Evolutionary conservation across 2,329 filamentous ascomycete genomes (phyloP).

Genomic region (Alternaria incomplexa): DNA sequence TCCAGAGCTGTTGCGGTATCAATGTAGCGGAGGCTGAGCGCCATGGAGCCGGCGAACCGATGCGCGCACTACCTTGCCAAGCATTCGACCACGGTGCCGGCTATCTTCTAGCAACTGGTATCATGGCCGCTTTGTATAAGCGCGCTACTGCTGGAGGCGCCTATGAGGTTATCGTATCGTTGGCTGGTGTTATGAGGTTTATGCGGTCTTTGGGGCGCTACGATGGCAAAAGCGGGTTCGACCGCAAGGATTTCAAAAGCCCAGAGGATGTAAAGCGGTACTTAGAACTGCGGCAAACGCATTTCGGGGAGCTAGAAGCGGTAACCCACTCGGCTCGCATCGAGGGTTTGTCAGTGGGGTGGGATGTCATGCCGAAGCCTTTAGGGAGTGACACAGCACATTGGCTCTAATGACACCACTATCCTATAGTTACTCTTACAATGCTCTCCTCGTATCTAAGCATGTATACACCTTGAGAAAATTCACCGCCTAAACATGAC

Average conservation of each 20-base stretch:
- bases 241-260: constrained; percentile 40
- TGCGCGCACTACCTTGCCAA: constrained; percentile 59
- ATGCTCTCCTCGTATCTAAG: neutral
- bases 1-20: constrained; percentile 63
- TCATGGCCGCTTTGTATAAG: constrained; percentile 59
- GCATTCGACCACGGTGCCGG: constrained; percentile 63
- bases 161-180: constrained; percentile 62
- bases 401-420: constrained; percentile 37
- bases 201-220: constrained; percentile 62
- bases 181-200: constrained; percentile 64
- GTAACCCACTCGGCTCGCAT: constrained; percentile 58
- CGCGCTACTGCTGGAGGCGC: constrained; percentile 54
- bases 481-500: neutral
- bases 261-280: constrained; percentile 43
- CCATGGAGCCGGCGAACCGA: constrained; percentile 48
- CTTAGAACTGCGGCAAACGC: constrained; percentile 55
- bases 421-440: neutral
- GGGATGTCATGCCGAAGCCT: constrained; percentile 59
- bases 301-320: constrained; percentile 56
- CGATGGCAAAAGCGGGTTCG: constrained; percentile 53
- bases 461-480: neutral
- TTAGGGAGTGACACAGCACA: constrained; percentile 55
- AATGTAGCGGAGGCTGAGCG: constrained; percentile 62
- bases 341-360: constrained; percentile 55
- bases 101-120: constrained; percentile 61